Conservation (phyloP, 495 filamentous ascomycete species). For the Aspergillus sclerotioniger region DNA sequence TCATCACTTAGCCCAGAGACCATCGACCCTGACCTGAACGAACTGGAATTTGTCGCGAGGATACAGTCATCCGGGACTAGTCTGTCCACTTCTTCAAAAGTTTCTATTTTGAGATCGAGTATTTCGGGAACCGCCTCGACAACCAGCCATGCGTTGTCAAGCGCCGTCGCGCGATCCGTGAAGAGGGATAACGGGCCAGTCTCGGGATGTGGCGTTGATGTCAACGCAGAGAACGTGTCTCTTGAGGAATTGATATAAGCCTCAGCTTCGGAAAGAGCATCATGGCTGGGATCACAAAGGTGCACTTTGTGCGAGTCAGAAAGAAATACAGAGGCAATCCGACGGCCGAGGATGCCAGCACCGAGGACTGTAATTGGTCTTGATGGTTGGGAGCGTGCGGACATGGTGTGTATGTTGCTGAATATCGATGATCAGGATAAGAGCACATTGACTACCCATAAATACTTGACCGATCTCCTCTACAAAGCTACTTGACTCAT, state of each 20-base stretch:
- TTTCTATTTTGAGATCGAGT: conserved; percentile 44
- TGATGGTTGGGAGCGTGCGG: conserved; percentile 10
- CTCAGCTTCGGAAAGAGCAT: conserved; percentile 27
- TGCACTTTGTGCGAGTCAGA: conserved; percentile 45
- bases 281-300: conserved; percentile 34
- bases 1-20: conserved; percentile 14
- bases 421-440: too few relatives aligned
- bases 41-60: conserved; percentile 44
- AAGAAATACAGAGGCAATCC: conserved; percentile 40
- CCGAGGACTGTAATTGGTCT: conserved; percentile 45
- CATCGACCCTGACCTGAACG: conserved; percentile 32
- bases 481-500: too few relatives aligned
- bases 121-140: conserved; percentile 55
- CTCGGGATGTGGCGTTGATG: neutral
- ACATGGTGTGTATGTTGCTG: conserved; percentile 3
- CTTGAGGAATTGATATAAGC: conserved; percentile 37
- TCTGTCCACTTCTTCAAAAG: conserved; percentile 45
- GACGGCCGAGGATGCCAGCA: conserved; percentile 47
- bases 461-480: too few relatives aligned
- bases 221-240: conserved; percentile 23
- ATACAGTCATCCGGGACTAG: conserved; percentile 42
- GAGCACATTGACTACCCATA: too few relatives aligned
- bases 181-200: conserved; percentile 22
- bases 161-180: conserved; percentile 23
- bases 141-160: conserved; percentile 38